phyloP scores from a whole-genome alignment of 306 rosid genomes.

The Cucurbita maxima region DNA sequence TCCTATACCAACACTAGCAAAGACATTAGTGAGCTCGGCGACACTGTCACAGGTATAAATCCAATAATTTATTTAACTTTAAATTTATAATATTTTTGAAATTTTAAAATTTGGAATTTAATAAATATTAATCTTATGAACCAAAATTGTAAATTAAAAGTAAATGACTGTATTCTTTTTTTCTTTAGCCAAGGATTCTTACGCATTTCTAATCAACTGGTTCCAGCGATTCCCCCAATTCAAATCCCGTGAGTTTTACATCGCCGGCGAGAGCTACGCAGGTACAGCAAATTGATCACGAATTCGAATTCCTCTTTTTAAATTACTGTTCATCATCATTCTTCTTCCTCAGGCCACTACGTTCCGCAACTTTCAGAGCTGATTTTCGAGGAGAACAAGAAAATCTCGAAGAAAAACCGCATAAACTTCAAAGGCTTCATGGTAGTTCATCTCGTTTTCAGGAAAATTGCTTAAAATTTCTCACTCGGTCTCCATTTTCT shows the following conservation, averaged over 20 bases:
- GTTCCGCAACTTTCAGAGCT: slow-evolving; percentile 46
- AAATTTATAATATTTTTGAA: too few species aligned
- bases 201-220: slow-evolving; percentile 55
- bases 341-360: slow-evolving; percentile 51
- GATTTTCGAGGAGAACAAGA: slow-evolving; percentile 24
- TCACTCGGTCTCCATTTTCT: background rate
- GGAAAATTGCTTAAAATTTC: background rate
- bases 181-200: slow-evolving; percentile 48
- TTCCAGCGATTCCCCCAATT: slow-evolving; percentile 59
- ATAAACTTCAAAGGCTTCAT: slow-evolving; percentile 42
- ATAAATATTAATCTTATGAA: too few species aligned
- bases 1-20: slow-evolving; percentile 59
- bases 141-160: too few species aligned
- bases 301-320: background rate
- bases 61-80: too few species aligned
- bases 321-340: background rate
- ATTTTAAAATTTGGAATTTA: too few species aligned
- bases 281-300: slow-evolving; percentile 17
- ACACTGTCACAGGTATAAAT: slow-evolving; percentile 39
- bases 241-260: slow-evolving; percentile 64
- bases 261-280: slow-evolving; percentile 87
- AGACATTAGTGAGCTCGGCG: slow-evolving; percentile 50
- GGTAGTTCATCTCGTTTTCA: background rate
- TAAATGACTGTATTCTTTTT: too few species aligned
- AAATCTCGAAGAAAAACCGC: slow-evolving; percentile 2